phyloP scores from a whole-genome alignment of 116 monocot species.

The Posidonia oceanica region DNA sequence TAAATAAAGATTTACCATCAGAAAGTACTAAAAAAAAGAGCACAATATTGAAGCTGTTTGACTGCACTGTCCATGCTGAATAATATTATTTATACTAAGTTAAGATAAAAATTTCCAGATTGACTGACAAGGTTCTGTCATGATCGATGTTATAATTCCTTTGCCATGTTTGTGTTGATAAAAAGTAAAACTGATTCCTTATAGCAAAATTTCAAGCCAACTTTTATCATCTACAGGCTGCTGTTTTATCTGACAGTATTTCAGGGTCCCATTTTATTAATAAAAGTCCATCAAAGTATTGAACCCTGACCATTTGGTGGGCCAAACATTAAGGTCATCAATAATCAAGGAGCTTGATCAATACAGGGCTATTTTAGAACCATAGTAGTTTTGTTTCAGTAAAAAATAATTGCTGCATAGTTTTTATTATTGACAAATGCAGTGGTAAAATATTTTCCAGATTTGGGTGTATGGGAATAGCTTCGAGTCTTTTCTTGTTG shows the following conservation, averaged over 20 bases:
- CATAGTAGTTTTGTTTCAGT: neutral
- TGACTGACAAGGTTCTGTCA: neutral
- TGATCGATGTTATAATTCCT: neutral
- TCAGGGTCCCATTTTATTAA: too few species aligned
- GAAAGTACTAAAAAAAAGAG: neutral
- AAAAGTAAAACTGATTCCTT: too few species aligned
- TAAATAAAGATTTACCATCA: neutral
- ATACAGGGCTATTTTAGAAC: neutral
- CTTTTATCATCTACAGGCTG: too few species aligned
- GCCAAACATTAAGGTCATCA: neutral
- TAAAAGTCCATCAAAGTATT: too few species aligned
- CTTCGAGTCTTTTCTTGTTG: slow-evolving; percentile 84
- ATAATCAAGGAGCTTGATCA: neutral
- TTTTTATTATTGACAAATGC: neutral
- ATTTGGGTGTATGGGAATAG: slow-evolving; percentile 98
- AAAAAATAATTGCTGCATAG: neutral
- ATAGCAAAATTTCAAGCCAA: too few species aligned
- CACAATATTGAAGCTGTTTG: too few species aligned
- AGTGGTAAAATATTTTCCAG: slow-evolving; percentile 21
- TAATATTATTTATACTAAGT: too few species aligned
- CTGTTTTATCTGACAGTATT: too few species aligned
- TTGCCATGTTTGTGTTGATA: neutral
- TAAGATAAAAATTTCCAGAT: too few species aligned
- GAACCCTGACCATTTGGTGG: neutral
- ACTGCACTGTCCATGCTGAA: neutral